Base-by-base conservation (phyloP, 1,284 basidiomycete genomes). In the Porodaedalea pini region DNA sequence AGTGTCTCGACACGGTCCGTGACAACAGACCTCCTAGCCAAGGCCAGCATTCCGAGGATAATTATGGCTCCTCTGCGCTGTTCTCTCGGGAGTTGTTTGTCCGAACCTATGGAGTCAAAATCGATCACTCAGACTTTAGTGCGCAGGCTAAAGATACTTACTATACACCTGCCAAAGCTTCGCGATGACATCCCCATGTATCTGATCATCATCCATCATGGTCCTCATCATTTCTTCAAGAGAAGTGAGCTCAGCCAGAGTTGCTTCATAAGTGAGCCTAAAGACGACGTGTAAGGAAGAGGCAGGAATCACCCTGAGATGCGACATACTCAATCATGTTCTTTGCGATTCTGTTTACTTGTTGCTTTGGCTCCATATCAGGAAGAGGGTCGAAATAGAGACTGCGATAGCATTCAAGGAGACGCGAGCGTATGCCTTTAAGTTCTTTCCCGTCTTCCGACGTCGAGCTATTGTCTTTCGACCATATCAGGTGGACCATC, bases 401-500 rank as follows among this genome's bases (percentile, higher is more conserved):
- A 55, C 71, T 84, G 41, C 85, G 82, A 70, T 99, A 98, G 67
- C 90, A 92, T 64, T 98, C 96, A 64, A 99, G 80, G 49, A 99
- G 78, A 41, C 90, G 82, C 48, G 88, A 87, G 8, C 93, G 84
- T 59, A 98, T 81, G 15, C 94, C 94, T 70, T 95, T 97, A 51
- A 94, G 72, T 68, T 95, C 91, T 65, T 90, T 89, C 11, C 88
- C 90, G 60, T 92, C 90, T 67, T 93, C 92, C 19, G 83, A 82
- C 11, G 90, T 90, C 23, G 92, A 80, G 43, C 79, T 88, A 69
- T 94, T 94, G 70, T 98, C 96, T 69, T 98, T 99, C 11, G 85
- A 83, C 97, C 97, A 99, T 66, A 99, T 93, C 36, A 99, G 79
- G 72, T 99, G 97, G 4, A 99, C 71, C 96, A 99, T 99, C 67